Base-by-base conservation (phyloP, 768 basidiomycete genomes). In the Auriscalpium microsporum region DNA sequence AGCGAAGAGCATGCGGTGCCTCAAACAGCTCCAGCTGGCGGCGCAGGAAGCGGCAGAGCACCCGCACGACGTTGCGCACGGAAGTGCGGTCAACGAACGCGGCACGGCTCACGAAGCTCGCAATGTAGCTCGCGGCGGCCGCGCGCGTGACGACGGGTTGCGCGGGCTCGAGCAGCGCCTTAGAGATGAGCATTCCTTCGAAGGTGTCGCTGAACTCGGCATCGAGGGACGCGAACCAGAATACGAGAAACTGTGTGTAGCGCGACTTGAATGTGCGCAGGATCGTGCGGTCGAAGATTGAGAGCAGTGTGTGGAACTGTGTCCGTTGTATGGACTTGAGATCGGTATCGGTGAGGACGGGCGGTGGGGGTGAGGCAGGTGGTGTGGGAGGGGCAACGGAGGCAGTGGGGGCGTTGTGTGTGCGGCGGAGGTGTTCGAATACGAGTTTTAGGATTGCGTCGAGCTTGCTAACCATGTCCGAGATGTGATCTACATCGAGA, bases 201-300 rank as follows among this genome's bases (percentile, higher is more conserved):
- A 99, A 97, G 53, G 92, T 78, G 68, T 99, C 95, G 46, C 87
- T 80, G 63, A 93, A 96, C 58, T 90, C 84, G 2, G 87, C 75
- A 62, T 93, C 86, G 51, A 95, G 84, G 0, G 95, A 97, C 19
- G 94, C 80, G 65, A 86, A 92, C 84, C 92, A 96, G 75, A 99
- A 99, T 47, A 98, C 65, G 57, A 99, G 80, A 72, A 99, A 99
- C 64, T 98, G 96, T 13, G 93, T 94, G 69, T 98, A 96, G 40
- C 94, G 89, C 0, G 94, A 96, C 65, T 94, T 94, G 75, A 96
- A 96, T 2, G 96, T 98, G 40, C 86, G 88, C 49, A 99, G 80
- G 66, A 99, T 93, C 38, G 86, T 86, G 42, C 91, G 83, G 68
- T 96, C 92, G 64, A 99, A 99, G 59, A 97, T 92, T 59, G 87